A percentile compares a stretch with the other conserved stretches of the same genome.
These are phyloP conservation scores for Fusarium domesticum DNA, from an alignment of 2,329 filamentous ascomycete genomes.

Conservation along the genomic window DNA sequence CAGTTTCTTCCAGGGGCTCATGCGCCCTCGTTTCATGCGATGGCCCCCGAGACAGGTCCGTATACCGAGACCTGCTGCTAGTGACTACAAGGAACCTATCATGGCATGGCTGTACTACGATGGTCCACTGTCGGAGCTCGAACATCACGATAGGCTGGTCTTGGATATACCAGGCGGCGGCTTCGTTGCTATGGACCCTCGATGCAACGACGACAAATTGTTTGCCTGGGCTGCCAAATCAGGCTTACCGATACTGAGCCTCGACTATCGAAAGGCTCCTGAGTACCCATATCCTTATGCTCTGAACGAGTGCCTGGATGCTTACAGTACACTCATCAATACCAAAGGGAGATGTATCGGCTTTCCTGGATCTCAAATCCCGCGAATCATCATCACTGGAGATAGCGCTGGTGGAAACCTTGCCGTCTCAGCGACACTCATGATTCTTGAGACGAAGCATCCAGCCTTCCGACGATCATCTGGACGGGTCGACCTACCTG, in stretches of 20 bases:
- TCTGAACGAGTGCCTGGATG: slow-evolving; percentile 50
- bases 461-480: slow-evolving; percentile 34
- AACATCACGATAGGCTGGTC: slow-evolving; percentile 73
- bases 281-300: slow-evolving; percentile 50
- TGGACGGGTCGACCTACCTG: slow-evolving; percentile 56
- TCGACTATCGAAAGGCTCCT: slow-evolving; percentile 70
- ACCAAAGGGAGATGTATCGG: slow-evolving; percentile 43
- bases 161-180: slow-evolving; percentile 91
- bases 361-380: slow-evolving; percentile 39
- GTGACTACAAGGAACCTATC: slow-evolving; percentile 79
- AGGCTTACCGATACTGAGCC: slow-evolving; percentile 80
- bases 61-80: slow-evolving; percentile 76
- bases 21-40: slow-evolving; percentile 75
- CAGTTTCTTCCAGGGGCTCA: slow-evolving; percentile 64
- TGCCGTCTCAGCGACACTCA: slow-evolving; percentile 70
- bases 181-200: slow-evolving; percentile 95
- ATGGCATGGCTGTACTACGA: slow-evolving; percentile 93
- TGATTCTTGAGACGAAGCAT: slow-evolving; percentile 77
- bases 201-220: slow-evolving; percentile 90
- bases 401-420: slow-evolving; percentile 51
- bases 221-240: slow-evolving; percentile 88
- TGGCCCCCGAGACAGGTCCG: slow-evolving; percentile 80
- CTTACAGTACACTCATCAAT: slow-evolving; percentile 38
- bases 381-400: slow-evolving; percentile 45
- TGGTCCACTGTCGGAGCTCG: slow-evolving; percentile 74